These are phyloP conservation scores for Triangularia verruculosa DNA, from an alignment of 2,329 filamentous ascomycete genomes.

Conservation along the genomic window DNA sequence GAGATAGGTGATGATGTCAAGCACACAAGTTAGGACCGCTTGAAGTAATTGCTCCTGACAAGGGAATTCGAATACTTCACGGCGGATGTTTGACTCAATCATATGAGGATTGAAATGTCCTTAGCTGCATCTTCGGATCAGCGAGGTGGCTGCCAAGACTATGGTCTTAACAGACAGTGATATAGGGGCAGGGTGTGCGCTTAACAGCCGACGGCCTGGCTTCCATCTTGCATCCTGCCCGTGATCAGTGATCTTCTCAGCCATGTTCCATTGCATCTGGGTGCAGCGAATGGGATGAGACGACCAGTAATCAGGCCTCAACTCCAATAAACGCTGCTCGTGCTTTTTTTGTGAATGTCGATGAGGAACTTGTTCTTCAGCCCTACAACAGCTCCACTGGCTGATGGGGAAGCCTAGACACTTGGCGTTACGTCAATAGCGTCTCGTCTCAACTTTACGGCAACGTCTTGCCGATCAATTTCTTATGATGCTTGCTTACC, in stretches of 20 bases:
- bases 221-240: background rate
- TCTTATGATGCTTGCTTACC: background rate
- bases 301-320: background rate
- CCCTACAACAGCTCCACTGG: background rate
- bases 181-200: background rate
- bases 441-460: background rate
- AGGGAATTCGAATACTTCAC: too few relatives aligned
- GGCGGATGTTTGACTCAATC: too few relatives aligned
- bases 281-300: background rate
- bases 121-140: background rate
- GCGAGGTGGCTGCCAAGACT: background rate
- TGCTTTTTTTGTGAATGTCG: background rate
- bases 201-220: background rate
- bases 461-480: background rate
- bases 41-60: too few relatives aligned
- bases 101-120: too few relatives aligned
- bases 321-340: background rate
- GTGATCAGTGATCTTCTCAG: background rate
- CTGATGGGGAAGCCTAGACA: background rate
- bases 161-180: background rate
- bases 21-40: background rate
- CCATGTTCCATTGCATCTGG: background rate
- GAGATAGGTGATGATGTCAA: background rate
- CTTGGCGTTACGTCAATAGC: slow-evolving; percentile 3
- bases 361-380: background rate